Evolutionary conservation across 2,329 filamentous ascomycete species (phyloP).

Genomic region (Penicillium frequentans): DNA sequence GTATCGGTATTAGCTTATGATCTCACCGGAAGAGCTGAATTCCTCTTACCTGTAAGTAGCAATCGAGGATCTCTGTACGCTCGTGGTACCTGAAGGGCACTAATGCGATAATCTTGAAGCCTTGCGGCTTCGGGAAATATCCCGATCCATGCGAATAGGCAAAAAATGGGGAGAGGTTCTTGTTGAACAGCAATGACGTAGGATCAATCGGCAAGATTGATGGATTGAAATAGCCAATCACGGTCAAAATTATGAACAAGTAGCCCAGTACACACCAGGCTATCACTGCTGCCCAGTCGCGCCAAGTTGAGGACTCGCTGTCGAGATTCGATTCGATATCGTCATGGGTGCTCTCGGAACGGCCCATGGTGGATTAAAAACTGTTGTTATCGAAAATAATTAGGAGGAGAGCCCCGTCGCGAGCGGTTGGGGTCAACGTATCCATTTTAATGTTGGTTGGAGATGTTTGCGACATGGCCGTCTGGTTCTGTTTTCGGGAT

Average conservation of each 20-base stretch:
- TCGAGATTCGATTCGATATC: slow-evolving; percentile 23
- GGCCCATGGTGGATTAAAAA: slow-evolving; percentile 21
- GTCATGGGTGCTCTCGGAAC: slow-evolving; percentile 13
- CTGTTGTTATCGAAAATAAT: neutral
- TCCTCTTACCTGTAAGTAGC: slow-evolving; percentile 39
- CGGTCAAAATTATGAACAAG: slow-evolving; percentile 21
- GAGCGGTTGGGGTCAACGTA: neutral
- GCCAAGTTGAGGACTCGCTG: slow-evolving; percentile 12
- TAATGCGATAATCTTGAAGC: slow-evolving; percentile 39
- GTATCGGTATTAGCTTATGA: neutral
- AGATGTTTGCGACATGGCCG: neutral
- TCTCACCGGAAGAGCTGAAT: neutral
- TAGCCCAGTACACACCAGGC: slow-evolving; percentile 26
- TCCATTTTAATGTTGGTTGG: neutral
- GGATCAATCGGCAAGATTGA: slow-evolving; percentile 21
- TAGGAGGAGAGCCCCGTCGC: neutral
- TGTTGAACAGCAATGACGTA: slow-evolving; percentile 20
- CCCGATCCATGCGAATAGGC: slow-evolving; percentile 29
- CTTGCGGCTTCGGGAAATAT: slow-evolving; percentile 34
- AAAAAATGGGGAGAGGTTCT: slow-evolving; percentile 28
- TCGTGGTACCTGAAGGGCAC: slow-evolving; percentile 39
- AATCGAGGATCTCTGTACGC: slow-evolving; percentile 41
- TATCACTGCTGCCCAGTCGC: slow-evolving; percentile 20
- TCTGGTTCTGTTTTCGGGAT: slow-evolving; percentile 10
- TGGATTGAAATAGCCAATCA: slow-evolving; percentile 20